phyloP scores from a whole-genome alignment of 306 rosid genomes.

The Vachellia collinsii region DNA sequence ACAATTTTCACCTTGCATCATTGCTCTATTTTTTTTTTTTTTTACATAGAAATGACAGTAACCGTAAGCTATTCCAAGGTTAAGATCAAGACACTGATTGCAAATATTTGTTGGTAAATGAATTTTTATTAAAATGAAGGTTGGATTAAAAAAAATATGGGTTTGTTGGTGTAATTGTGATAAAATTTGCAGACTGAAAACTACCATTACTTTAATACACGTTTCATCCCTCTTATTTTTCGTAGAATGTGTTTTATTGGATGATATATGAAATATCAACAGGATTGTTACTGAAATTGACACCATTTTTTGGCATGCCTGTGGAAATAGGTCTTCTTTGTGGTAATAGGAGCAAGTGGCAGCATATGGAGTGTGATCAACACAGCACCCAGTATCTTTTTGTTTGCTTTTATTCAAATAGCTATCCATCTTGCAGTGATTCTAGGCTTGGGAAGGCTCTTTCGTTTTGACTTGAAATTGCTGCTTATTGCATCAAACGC shows the following conservation, averaged over 20 bases:
- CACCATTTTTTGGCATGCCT: not conserved
- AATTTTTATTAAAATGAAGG: not conserved
- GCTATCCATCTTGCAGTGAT: slow-evolving; percentile 61
- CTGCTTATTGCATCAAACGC: slow-evolving; percentile 82
- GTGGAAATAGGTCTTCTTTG: slow-evolving; percentile 58
- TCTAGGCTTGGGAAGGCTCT: slow-evolving; percentile 64
- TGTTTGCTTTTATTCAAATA: slow-evolving; percentile 75
- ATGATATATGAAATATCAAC: not conserved
- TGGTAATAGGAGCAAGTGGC: slow-evolving; percentile 74
- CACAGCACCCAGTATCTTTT: slow-evolving; percentile 65
- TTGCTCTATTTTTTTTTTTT: too few species aligned
- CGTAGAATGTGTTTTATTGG: too few species aligned
- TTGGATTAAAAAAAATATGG: not conserved
- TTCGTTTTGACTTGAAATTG: slow-evolving; percentile 62
- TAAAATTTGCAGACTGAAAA: not conserved
- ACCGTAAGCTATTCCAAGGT: not conserved
- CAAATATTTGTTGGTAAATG: too few species aligned
- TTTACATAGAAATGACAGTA: not conserved
- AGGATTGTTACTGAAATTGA: not conserved
- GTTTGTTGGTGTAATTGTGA: not conserved
- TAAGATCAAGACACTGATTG: not conserved
- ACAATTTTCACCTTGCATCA: not conserved
- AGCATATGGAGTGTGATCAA: slow-evolving; percentile 67
- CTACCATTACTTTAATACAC: not conserved
- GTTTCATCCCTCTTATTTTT: not conserved